phyloP scores from a whole-genome alignment of 2,329 filamentous ascomycete species.

The Furcasterigmium sp. region DNA sequence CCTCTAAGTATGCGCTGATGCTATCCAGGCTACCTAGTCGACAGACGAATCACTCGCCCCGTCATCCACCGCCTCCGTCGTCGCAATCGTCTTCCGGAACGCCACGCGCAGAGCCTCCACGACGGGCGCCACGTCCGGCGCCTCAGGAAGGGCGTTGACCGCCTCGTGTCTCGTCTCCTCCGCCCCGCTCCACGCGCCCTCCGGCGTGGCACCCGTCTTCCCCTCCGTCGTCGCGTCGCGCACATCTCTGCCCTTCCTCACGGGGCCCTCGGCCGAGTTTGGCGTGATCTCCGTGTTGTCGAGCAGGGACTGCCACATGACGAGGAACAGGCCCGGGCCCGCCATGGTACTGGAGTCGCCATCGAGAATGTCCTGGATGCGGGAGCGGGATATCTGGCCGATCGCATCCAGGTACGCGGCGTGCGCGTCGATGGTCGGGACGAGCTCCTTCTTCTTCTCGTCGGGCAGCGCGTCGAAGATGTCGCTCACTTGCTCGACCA shows the following conservation, averaged over 20 bases:
- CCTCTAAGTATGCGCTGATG: too few relatives aligned
- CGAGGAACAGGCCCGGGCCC: constrained; percentile 68
- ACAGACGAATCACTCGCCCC: neutral
- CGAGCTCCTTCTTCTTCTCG: constrained; percentile 38
- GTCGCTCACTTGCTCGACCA: constrained; percentile 32
- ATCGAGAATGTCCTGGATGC: constrained; percentile 54
- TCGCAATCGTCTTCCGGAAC: constrained; percentile 29
- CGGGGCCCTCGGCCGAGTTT: constrained; percentile 39
- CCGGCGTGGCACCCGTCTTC: constrained; percentile 29
- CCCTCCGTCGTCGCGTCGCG: constrained; percentile 35
- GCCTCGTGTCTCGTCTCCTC: constrained; percentile 22
- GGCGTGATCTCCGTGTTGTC: constrained; percentile 68
- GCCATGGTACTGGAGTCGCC: constrained; percentile 26
- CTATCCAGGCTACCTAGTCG: too few relatives aligned
- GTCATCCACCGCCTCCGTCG: constrained; percentile 2
- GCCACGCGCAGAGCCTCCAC: constrained; percentile 30
- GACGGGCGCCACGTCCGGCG: constrained; percentile 37
- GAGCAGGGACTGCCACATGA: constrained; percentile 66
- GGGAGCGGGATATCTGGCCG: constrained; percentile 43
- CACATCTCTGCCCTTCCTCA: constrained; percentile 50
- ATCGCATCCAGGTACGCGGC: constrained; percentile 53
- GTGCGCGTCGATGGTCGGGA: constrained; percentile 53
- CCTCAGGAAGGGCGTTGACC: constrained; percentile 18
- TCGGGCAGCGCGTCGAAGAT: constrained; percentile 41
- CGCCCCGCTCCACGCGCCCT: constrained; percentile 15